These are phyloP conservation scores for Dendrothele bispora DNA, from an alignment of 768 basidiomycete genomes.

Conservation along the genomic window DNA sequence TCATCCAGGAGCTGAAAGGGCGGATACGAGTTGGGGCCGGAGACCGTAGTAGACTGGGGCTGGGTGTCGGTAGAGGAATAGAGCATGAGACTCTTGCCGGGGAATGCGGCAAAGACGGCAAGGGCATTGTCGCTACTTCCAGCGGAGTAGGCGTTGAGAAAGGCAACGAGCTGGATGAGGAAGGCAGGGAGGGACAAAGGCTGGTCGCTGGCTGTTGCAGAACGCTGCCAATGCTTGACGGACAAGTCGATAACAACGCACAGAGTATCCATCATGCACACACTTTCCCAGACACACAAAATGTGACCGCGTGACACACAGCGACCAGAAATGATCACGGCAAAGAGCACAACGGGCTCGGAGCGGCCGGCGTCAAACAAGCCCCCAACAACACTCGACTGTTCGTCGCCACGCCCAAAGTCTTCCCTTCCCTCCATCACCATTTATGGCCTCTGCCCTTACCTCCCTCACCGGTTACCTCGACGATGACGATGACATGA, in stretches of 20 bases:
- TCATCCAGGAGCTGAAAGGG: slow-evolving; percentile 81
- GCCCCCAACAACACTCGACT: slow-evolving; percentile 6
- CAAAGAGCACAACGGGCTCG: neutral
- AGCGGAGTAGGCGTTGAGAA: slow-evolving; percentile 92
- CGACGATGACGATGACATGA: slow-evolving; percentile 60
- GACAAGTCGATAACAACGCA: slow-evolving; percentile 86
- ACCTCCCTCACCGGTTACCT: slow-evolving; percentile 56
- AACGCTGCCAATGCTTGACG: slow-evolving; percentile 83
- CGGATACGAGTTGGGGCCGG: slow-evolving; percentile 79
- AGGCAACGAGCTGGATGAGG: slow-evolving; percentile 83
- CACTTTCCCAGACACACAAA: neutral
- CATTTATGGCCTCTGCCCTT: slow-evolving; percentile 40
- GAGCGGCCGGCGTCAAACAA: neutral
- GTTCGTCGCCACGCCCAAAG: no score
- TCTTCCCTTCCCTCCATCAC: slow-evolving; percentile 21
- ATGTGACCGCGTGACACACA: no score
- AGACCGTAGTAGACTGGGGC: slow-evolving; percentile 33
- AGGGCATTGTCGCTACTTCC: slow-evolving; percentile 89
- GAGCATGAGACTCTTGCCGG: slow-evolving; percentile 76
- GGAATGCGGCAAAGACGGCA: slow-evolving; percentile 88
- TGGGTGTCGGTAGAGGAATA: slow-evolving; percentile 64
- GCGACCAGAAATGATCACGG: neutral
- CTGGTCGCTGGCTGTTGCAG: slow-evolving; percentile 48
- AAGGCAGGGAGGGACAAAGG: slow-evolving; percentile 70
- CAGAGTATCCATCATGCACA: no score